These are phyloP conservation scores for Flaveria brownii DNA, from an alignment of 129 eudicot species.

Conservation along the genomic window DNA sequence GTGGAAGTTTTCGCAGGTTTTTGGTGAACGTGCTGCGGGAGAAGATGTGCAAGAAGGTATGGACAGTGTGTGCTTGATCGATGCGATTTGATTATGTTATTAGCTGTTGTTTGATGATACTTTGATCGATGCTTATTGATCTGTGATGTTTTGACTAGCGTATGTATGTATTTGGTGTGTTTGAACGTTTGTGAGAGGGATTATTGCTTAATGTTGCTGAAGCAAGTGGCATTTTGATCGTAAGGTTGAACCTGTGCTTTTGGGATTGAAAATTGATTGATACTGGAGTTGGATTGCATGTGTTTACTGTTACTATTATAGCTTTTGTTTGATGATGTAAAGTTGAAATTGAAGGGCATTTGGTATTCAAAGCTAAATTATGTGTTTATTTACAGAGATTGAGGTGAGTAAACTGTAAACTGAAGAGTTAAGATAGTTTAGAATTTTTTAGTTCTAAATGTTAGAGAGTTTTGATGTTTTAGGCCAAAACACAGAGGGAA, in stretches of 20 bases:
- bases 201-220: conserved; percentile 5
- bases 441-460: background rate
- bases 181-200: background rate
- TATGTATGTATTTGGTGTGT: background rate
- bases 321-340: conserved; percentile 21
- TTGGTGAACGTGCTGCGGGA: conserved; percentile 53
- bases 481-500: background rate
- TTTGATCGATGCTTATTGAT: background rate
- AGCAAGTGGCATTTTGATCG: background rate
- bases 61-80: background rate
- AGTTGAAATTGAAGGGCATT: conserved; percentile 5
- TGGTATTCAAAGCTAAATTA: background rate
- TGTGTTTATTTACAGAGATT: background rate
- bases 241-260: background rate
- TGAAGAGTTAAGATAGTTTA: background rate
- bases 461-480: conserved; percentile 6
- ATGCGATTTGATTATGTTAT: background rate
- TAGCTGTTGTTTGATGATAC: background rate
- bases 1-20: conserved; percentile 64
- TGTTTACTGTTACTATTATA: conserved; percentile 1
- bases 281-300: background rate
- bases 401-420: conserved; percentile 7
- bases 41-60: conserved; percentile 66
- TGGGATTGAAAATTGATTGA: conserved; percentile 7
- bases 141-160: background rate